Evolutionary conservation across 148 eudicot species (phyloP).

Genomic region (Arbutus unedo): DNA sequence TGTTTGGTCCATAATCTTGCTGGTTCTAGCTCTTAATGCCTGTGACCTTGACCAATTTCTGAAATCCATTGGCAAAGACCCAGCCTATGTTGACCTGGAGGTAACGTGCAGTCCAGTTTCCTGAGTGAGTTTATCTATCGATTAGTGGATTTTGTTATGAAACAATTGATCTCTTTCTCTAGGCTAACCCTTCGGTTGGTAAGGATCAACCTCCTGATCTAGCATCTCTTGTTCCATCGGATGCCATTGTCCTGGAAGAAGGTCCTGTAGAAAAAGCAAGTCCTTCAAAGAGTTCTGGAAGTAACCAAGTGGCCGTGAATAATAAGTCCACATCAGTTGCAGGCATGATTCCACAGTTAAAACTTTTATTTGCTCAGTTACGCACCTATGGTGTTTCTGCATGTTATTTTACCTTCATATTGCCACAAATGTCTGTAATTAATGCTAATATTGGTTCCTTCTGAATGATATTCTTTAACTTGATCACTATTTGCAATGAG

Average conservation of each 20-base stretch:
- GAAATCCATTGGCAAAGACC: conserved; percentile 60
- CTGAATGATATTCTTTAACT: not conserved
- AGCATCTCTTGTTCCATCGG: conserved; percentile 78
- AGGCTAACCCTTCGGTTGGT: conserved; percentile 87
- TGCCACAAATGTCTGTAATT: not conserved
- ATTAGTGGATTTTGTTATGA: not conserved
- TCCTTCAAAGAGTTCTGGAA: conserved; percentile 33
- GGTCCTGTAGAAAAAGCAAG: conserved; percentile 35
- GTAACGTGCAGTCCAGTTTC: conserved; percentile 26
- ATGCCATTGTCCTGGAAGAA: conserved; percentile 40
- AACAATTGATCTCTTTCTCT: not conserved
- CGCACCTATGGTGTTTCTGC: not conserved
- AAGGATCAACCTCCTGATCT: conserved; percentile 98
- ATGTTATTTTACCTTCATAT: not conserved
- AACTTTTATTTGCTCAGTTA: not conserved
- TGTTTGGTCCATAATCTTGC: not conserved
- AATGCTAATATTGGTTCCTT: not conserved
- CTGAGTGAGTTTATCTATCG: not conserved
- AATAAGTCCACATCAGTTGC: conserved; percentile 29
- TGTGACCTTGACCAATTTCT: conserved; percentile 74
- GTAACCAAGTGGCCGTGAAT: conserved; percentile 23
- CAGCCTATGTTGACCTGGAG: conserved; percentile 86
- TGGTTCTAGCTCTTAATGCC: conserved; percentile 53
- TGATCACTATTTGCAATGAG: not conserved
- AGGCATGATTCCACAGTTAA: conserved; percentile 33